Conservation (phyloP, 176 grass and related monocot genomes). For the Zea mays region DNA sequence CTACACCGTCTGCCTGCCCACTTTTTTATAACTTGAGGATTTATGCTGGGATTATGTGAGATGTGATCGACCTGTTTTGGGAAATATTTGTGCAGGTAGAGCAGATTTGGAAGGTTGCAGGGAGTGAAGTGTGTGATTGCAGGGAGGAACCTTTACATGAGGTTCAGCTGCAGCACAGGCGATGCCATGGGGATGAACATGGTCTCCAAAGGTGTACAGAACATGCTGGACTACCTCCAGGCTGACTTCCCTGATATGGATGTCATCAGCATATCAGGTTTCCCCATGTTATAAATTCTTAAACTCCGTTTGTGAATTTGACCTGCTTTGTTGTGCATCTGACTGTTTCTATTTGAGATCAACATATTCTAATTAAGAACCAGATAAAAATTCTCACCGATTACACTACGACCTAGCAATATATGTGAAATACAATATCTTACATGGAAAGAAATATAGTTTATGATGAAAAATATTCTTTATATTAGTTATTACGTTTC, state of each 20-base stretch:
- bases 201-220: slow-evolving; percentile 89
- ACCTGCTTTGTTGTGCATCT: neutral
- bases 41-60: neutral
- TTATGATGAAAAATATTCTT: too few relatives aligned
- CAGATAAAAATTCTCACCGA: too few relatives aligned
- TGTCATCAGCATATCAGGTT: slow-evolving; percentile 95
- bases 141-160: slow-evolving; percentile 89
- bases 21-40: neutral
- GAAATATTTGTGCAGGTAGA: slow-evolving; percentile 62
- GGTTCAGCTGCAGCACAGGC: slow-evolving; percentile 85
- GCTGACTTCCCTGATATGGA: slow-evolving; percentile 90
- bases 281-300: neutral
- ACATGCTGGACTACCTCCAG: slow-evolving; percentile 80
- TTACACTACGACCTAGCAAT: too few relatives aligned
- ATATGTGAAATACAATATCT: too few relatives aligned
- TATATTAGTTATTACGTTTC: too few relatives aligned
- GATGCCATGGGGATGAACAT: slow-evolving; percentile 99
- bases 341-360: too few relatives aligned
- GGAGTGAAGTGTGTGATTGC: slow-evolving; percentile 69
- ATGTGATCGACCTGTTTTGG: neutral
- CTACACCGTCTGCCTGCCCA: too few relatives aligned
- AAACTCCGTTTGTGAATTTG: neutral
- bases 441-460: too few relatives aligned
- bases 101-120: slow-evolving; percentile 78
- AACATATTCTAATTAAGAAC: too few relatives aligned